These are phyloP conservation scores for Arctium lappa DNA, from an alignment of 129 eudicot species.

Conservation along the genomic window DNA sequence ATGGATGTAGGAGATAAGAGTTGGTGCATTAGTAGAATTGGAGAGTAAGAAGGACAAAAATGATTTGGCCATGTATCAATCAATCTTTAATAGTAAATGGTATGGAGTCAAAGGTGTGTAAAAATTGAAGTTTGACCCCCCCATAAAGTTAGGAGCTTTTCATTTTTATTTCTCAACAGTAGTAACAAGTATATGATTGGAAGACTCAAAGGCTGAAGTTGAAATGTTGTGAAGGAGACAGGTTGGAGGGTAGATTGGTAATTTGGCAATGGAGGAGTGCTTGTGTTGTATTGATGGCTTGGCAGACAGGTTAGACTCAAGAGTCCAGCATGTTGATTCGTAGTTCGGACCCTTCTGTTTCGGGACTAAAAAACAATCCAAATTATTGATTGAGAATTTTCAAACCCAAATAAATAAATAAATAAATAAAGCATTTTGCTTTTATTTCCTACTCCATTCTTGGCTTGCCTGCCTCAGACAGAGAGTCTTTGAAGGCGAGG, in stretches of 20 bases:
- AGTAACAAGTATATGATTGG: slow-evolving; percentile 14
- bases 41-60: not conserved
- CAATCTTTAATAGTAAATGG: slow-evolving; percentile 2
- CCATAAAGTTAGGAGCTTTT: slow-evolving; percentile 19
- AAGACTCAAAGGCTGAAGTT: slow-evolving; percentile 20
- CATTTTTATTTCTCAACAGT: not conserved
- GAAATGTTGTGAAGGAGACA: slow-evolving; percentile 24
- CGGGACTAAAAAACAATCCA: slow-evolving; percentile 8
- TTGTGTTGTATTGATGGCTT: slow-evolving; percentile 24
- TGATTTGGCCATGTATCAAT: slow-evolving; percentile 14
- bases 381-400: slow-evolving; percentile 2
- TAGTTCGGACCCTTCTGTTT: slow-evolving; percentile 33
- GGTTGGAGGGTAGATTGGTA: slow-evolving; percentile 13
- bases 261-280: slow-evolving; percentile 4
- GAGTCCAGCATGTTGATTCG: slow-evolving; percentile 30
- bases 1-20: not conserved
- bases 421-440: slow-evolving; percentile 3
- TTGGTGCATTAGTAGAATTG: not conserved
- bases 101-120: slow-evolving; percentile 15
- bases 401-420: not conserved
- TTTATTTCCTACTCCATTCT: slow-evolving; percentile 6
- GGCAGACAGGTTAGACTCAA: slow-evolving; percentile 32
- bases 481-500: slow-evolving; percentile 24
- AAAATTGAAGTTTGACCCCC: slow-evolving; percentile 24
- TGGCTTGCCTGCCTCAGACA: not conserved